Evolutionary conservation across 2,329 filamentous ascomycete genomes (phyloP).

Genomic region (Colletotrichum agaves): DNA sequence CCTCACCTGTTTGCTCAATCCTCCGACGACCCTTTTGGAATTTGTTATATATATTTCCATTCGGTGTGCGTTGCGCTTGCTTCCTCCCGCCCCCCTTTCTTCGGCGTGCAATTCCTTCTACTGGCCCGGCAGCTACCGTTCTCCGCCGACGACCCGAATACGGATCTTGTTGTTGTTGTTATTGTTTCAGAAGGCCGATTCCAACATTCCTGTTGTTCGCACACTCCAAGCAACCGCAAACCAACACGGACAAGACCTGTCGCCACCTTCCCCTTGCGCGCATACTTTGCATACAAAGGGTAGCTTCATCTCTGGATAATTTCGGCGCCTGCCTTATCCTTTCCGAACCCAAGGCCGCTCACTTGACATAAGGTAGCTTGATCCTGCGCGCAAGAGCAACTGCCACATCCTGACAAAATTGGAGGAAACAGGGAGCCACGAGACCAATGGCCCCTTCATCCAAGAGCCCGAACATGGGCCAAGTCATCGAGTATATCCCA

Average conservation of each 20-base stretch:
- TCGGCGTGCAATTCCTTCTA: too few species aligned
- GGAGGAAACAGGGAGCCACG: slow-evolving; percentile 21
- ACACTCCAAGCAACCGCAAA: slow-evolving; percentile 2
- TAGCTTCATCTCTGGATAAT: slow-evolving; percentile 29
- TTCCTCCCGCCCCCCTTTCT: neutral
- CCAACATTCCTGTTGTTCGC: slow-evolving; percentile 32
- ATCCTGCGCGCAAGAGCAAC: slow-evolving; percentile 23
- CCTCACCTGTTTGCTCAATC: neutral
- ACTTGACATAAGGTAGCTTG: slow-evolving; percentile 13
- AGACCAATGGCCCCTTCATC: slow-evolving; percentile 62
- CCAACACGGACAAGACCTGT: slow-evolving; percentile 2
- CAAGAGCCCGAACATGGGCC: slow-evolving; percentile 74
- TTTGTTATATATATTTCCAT: neutral
- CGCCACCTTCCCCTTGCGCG: slow-evolving; percentile 17
- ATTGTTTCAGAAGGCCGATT: slow-evolving; percentile 36
- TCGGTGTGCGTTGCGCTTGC: neutral
- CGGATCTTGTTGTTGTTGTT: slow-evolving; percentile 35
- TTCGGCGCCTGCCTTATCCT: slow-evolving; percentile 27
- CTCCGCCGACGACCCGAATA: neutral
- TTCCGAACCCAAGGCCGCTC: slow-evolving; percentile 21
- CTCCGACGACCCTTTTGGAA: neutral
- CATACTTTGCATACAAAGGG: slow-evolving; percentile 37
- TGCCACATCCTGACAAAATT: slow-evolving; percentile 1
- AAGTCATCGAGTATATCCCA: slow-evolving; percentile 96
- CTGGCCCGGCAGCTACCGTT: too few species aligned